Evolutionary conservation across 2,329 filamentous ascomycete genomes (phyloP).

Genomic region (Graphiopsis chlorocephala): DNA sequence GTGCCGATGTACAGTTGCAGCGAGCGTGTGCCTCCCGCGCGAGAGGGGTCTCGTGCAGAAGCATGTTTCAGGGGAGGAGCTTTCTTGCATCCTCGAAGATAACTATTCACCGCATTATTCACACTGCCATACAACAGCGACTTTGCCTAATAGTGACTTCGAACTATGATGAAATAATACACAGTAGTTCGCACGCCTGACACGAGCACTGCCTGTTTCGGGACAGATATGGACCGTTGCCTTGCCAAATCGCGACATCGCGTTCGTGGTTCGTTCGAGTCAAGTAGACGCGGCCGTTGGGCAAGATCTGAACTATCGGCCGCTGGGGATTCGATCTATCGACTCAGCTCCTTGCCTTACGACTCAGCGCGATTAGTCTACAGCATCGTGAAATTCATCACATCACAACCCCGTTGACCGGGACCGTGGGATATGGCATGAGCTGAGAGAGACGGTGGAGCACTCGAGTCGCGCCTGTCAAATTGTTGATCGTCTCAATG

Average conservation of each 20-base stretch:
- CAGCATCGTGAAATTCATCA: too few relatives aligned
- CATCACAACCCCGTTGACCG: slow-evolving; percentile 3
- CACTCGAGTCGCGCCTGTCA: neutral
- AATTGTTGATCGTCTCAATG: neutral
- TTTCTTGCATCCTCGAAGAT: neutral
- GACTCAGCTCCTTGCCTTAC: slow-evolving; percentile 4
- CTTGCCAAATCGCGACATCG: neutral
- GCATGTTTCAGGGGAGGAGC: slow-evolving; percentile 16
- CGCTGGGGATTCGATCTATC: slow-evolving; percentile 13
- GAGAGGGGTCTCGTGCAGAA: slow-evolving; percentile 11
- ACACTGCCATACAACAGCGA: neutral
- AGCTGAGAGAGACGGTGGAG: neutral
- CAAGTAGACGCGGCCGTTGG: slow-evolving; percentile 10
- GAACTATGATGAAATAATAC: neutral
- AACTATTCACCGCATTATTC: neutral
- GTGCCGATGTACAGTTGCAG: neutral
- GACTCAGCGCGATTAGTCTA: slow-evolving; percentile 3
- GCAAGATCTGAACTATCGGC: slow-evolving; percentile 14
- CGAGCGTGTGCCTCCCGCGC: neutral
- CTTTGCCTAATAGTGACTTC: neutral
- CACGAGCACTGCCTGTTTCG: neutral
- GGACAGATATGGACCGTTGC: neutral
- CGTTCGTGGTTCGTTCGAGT: neutral
- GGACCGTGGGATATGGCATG: neutral
- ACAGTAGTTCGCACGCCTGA: neutral